These are phyloP conservation scores for Stephanodiscus minutulus DNA, from an alignment of 108 stramenopile genomes.

Conservation along the genomic window DNA sequence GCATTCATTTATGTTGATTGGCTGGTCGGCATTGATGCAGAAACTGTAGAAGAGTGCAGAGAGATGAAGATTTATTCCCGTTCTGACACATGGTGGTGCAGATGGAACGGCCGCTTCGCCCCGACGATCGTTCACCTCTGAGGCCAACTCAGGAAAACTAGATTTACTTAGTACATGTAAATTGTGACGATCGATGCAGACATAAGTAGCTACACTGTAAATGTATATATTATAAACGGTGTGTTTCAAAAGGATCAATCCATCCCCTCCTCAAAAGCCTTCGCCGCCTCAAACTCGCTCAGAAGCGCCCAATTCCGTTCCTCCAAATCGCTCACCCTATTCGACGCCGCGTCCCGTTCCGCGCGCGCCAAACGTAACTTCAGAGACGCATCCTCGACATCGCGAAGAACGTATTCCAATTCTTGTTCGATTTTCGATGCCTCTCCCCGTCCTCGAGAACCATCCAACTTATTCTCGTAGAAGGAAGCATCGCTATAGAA, in stretches of 20 bases:
- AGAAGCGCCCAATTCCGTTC: slow-evolving; percentile 78
- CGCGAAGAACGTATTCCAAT: slow-evolving; percentile 60
- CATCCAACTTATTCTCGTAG: slow-evolving; percentile 42
- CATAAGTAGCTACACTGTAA: too few relatives aligned
- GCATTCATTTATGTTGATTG: too few relatives aligned
- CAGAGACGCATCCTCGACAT: slow-evolving; percentile 71
- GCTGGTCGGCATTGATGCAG: too few relatives aligned
- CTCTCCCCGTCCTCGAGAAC: slow-evolving; percentile 22
- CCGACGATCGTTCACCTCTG: too few relatives aligned
- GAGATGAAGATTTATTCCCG: too few relatives aligned
- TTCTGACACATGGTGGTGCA: too few relatives aligned
- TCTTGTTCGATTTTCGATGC: slow-evolving; percentile 29
- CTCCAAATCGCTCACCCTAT: slow-evolving; percentile 57
- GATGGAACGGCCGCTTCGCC: too few relatives aligned
- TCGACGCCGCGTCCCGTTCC: slow-evolving; percentile 55
- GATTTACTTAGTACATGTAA: too few relatives aligned
- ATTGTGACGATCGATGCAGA: background rate
- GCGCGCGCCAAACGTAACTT: slow-evolving; percentile 61
- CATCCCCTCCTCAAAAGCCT: slow-evolving; percentile 44
- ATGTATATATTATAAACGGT: background rate
- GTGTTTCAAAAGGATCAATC: slow-evolving; percentile 11
- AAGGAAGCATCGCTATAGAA: slow-evolving; percentile 46
- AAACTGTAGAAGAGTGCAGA: too few relatives aligned
- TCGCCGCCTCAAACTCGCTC: slow-evolving; percentile 68
- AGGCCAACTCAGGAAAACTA: too few relatives aligned